Evolutionary conservation across 306 rosid species (phyloP).

Genomic region (Senna tora): DNA sequence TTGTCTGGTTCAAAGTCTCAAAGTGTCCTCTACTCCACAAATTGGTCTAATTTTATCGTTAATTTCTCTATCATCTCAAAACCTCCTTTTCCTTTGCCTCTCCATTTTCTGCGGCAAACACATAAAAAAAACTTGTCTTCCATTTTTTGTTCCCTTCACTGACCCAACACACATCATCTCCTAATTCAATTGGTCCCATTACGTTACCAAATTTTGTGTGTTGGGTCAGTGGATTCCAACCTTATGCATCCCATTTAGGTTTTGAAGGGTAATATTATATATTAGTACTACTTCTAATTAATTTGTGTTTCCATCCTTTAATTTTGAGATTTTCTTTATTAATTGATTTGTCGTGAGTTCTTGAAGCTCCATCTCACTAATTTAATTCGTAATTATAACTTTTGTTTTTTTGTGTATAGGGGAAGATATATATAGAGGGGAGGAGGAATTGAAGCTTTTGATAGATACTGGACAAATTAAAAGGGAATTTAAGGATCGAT

Average conservation of each 20-base stretch:
- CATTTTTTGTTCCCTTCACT: constrained; percentile 39
- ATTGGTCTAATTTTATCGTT: constrained; percentile 22
- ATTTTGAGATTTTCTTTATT: too few relatives aligned
- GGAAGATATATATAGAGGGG: constrained; percentile 2
- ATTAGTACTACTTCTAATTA: too few relatives aligned
- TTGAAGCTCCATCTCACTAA: too few relatives aligned
- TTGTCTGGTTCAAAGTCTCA: constrained; percentile 35
- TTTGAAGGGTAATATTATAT: constrained; percentile 27
- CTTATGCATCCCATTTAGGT: constrained; percentile 12
- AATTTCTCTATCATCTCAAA: neutral
- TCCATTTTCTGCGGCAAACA: constrained; percentile 52
- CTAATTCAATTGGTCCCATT: neutral
- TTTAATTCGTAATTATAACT: too few relatives aligned
- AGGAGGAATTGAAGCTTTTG: constrained; percentile 15
- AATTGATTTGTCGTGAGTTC: too few relatives aligned
- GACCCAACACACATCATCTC: constrained; percentile 32
- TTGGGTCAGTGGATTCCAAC: constrained; percentile 21
- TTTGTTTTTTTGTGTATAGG: neutral
- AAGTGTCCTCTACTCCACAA: constrained; percentile 37
- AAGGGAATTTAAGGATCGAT: constrained; percentile 21
- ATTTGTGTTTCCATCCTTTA: too few relatives aligned
- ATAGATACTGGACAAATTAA: neutral
- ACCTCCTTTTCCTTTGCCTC: constrained; percentile 21
- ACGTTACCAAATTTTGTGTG: neutral
- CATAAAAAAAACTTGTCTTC: constrained; percentile 36